Evolutionary conservation across 2,329 filamentous ascomycete species (phyloP).

Genomic region (Ophiostoma fasciatum): DNA sequence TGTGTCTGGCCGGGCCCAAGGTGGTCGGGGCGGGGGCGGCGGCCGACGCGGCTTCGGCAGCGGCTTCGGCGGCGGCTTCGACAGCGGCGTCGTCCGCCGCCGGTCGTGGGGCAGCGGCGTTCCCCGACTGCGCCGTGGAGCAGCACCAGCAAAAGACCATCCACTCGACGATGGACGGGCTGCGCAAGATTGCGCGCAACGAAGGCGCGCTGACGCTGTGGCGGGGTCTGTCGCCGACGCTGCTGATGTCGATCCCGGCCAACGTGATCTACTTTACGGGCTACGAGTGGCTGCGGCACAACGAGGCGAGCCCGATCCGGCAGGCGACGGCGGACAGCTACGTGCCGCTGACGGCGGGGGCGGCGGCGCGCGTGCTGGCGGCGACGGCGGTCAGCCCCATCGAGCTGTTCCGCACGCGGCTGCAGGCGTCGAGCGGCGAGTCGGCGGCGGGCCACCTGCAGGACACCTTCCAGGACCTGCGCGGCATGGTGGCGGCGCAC

Average conservation of each 20-base stretch:
- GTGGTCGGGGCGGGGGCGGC: slow-evolving; percentile 34
- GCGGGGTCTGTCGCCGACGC: slow-evolving; percentile 84
- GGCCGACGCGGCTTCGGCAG: slow-evolving; percentile 31
- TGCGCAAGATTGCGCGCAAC: slow-evolving; percentile 88
- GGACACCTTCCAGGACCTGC: slow-evolving; percentile 61
- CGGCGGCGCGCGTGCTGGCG: slow-evolving; percentile 62
- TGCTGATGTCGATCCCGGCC: slow-evolving; percentile 84
- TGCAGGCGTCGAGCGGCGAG: slow-evolving; percentile 58
- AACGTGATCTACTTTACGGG: slow-evolving; percentile 99
- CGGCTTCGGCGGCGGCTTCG: too few relatives aligned
- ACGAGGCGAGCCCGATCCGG: slow-evolving; percentile 56
- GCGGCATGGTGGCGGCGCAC: slow-evolving; percentile 61
- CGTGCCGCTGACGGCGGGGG: slow-evolving; percentile 61
- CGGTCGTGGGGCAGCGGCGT: slow-evolving; percentile 29
- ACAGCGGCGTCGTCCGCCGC: too few relatives aligned
- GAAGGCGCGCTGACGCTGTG: slow-evolving; percentile 79
- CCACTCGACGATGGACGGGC: slow-evolving; percentile 78
- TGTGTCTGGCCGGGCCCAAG: slow-evolving; percentile 59
- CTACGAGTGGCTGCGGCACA: slow-evolving; percentile 83
- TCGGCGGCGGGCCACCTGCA: slow-evolving; percentile 55
- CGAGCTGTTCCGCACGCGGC: slow-evolving; percentile 83
- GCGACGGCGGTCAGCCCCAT: slow-evolving; percentile 77
- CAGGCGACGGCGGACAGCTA: slow-evolving; percentile 50
- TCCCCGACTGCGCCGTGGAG: slow-evolving; percentile 64
- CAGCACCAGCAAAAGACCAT: slow-evolving; percentile 72